Conservation (phyloP, 768 basidiomycete genomes). For the Russula emetica region DNA sequence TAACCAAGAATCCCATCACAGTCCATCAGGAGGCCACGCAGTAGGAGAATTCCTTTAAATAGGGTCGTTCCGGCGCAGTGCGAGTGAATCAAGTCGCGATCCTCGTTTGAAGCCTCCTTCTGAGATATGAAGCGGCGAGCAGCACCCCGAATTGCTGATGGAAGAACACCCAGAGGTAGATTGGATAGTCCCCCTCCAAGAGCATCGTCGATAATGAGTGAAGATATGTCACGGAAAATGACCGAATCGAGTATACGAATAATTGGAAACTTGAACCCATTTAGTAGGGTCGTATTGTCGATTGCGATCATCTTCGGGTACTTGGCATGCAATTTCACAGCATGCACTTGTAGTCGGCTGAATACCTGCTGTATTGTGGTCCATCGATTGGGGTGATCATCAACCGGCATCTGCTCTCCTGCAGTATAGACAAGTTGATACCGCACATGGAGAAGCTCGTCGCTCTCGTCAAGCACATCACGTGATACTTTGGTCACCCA, state of each 20-base stretch:
- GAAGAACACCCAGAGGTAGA: conserved; percentile 4
- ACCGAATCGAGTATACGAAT: conserved; percentile 6
- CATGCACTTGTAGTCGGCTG: conserved; percentile 32
- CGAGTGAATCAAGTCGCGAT: background rate
- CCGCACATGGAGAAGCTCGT: conserved; percentile 42
- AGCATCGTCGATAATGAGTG: conserved; percentile 8
- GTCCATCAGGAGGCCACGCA: conserved; percentile 43
- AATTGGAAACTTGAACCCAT: conserved; percentile 8
- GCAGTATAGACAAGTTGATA: conserved; percentile 50
- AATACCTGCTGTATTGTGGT: conserved; percentile 39
- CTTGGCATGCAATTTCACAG: background rate
- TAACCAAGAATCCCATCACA: conserved; percentile 38
- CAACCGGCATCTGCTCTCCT: conserved; percentile 38
- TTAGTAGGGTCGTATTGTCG: background rate
- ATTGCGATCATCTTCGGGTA: background rate
- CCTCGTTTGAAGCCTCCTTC: background rate
- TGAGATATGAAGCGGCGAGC: conserved; percentile 9
- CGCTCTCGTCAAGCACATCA: conserved; percentile 23
- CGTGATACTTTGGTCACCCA: conserved; percentile 13
- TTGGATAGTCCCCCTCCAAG: conserved; percentile 1
- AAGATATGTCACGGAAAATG: background rate
- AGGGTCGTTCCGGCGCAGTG: conserved; percentile 15
- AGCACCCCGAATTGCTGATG: background rate
- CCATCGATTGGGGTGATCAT: conserved; percentile 45
- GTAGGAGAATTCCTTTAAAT: conserved; percentile 41